A percentile compares a stretch with the other conserved stretches of the same genome.
Evolutionary conservation across 2,329 filamentous ascomycete species (phyloP).

Genomic region (Exophiala calicioides): DNA sequence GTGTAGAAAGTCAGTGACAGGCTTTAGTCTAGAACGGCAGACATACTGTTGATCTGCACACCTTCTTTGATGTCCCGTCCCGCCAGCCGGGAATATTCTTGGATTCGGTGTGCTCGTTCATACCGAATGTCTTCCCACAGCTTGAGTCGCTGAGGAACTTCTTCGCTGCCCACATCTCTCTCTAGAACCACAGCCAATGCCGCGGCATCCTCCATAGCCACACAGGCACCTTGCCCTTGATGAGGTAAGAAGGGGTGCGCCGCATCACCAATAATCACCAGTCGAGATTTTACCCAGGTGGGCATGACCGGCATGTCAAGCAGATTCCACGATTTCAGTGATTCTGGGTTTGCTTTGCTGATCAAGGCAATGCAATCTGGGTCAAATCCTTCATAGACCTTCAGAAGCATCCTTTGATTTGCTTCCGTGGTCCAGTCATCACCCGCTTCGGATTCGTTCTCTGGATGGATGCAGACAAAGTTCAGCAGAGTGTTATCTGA

Average conservation of each 20-base stretch:
- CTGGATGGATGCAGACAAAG: conserved; percentile 29
- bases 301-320: conserved; percentile 55
- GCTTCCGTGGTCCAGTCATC: conserved; percentile 33
- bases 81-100: conserved; percentile 57
- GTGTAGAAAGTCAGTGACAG: no score
- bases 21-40: no score
- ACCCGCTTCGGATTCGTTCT: conserved; percentile 38
- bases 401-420: conserved; percentile 8
- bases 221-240: conserved; percentile 62
- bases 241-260: conserved; percentile 69
- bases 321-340: conserved; percentile 60
- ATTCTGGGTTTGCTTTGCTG: conserved; percentile 33
- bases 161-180: conserved; percentile 42
- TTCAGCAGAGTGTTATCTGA: conserved; percentile 26
- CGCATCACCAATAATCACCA: conserved; percentile 66
- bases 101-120: conserved; percentile 59
- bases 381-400: conserved; percentile 18
- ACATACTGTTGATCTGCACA: conserved; percentile 23
- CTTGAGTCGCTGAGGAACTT: conserved; percentile 57
- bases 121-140: conserved; percentile 62
- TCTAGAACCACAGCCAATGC: conserved; percentile 60
- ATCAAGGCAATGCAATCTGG: conserved; percentile 7
- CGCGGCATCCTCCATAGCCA: conserved; percentile 68
- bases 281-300: conserved; percentile 52
- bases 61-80: conserved; percentile 47